phyloP scores from a whole-genome alignment of 2,329 filamentous ascomycete genomes.

The Calonectria pauciramosa region DNA sequence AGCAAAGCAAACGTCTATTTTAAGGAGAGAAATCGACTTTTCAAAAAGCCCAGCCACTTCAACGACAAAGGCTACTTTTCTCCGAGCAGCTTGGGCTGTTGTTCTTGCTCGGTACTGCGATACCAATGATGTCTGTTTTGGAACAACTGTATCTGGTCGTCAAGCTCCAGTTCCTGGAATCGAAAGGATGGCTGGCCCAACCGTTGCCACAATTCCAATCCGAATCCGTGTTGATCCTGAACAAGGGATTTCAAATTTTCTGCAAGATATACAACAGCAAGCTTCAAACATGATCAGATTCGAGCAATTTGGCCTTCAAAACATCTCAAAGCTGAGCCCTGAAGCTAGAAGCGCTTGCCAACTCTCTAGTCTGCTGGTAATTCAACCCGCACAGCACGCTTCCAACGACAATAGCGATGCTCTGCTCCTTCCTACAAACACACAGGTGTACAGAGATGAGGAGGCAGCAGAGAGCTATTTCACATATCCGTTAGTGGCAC shows the following conservation, averaged over 20 bases:
- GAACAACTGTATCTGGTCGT: conserved; percentile 58
- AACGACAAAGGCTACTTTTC: conserved; percentile 29
- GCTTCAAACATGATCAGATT: conserved; percentile 33
- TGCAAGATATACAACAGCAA: conserved; percentile 32
- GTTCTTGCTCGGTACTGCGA: conserved; percentile 64
- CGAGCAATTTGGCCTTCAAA: conserved; percentile 38
- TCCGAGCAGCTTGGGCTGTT: conserved; percentile 62
- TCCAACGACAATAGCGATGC: neutral
- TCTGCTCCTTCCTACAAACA: neutral
- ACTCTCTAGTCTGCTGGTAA: conserved; percentile 48
- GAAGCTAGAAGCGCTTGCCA: conserved; percentile 34
- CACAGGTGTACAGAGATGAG: conserved; percentile 17
- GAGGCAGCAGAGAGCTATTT: conserved; percentile 32
- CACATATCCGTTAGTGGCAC: conserved; percentile 41
- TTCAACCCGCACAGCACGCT: conserved; percentile 37
- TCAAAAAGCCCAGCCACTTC: neutral
- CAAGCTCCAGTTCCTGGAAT: conserved; percentile 37
- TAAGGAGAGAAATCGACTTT: neutral
- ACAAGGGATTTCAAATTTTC: conserved; percentile 17
- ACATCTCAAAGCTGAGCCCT: conserved; percentile 34
- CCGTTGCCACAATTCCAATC: conserved; percentile 59
- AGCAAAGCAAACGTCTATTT: conserved; percentile 61
- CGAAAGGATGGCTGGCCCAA: conserved; percentile 40
- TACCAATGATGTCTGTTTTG: conserved; percentile 56
- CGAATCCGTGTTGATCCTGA: conserved; percentile 52